These are phyloP conservation scores for Aspergillus ostianus DNA, from an alignment of 495 filamentous ascomycete species.

Conservation along the genomic window DNA sequence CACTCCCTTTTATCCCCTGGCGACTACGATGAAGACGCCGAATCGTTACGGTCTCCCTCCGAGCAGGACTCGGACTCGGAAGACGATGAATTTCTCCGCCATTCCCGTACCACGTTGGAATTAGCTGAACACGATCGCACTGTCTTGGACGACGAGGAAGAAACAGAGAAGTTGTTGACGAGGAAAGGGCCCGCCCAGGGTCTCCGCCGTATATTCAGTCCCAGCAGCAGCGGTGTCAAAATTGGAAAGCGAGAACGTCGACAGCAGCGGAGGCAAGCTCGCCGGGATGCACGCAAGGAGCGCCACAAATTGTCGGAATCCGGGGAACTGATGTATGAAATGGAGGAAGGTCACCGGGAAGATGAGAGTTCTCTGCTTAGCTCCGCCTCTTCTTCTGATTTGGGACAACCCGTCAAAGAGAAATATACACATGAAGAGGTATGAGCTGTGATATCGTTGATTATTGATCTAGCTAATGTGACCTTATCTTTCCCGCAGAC, in stretches of 20 bases:
- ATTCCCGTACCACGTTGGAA: constrained; percentile 67
- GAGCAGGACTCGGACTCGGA: constrained; percentile 77
- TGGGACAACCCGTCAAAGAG: constrained; percentile 32
- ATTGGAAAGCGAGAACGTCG: constrained; percentile 57
- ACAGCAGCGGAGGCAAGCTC: constrained; percentile 44
- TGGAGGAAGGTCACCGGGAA: constrained; percentile 77
- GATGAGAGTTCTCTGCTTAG: constrained; percentile 51
- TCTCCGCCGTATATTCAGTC: constrained; percentile 48
- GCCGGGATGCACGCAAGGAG: constrained; percentile 45
- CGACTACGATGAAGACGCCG: constrained; percentile 66
- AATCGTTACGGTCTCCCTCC: constrained; percentile 62
- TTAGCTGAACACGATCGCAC: constrained; percentile 67
- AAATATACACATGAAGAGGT: constrained; percentile 34
- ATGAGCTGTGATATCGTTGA: constrained; percentile 7
- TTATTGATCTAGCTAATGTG: constrained; percentile 12
- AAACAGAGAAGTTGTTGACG: constrained; percentile 73
- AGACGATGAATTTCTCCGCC: constrained; percentile 64
- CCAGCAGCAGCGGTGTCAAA: constrained; percentile 39
- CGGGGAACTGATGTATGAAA: constrained; percentile 79
- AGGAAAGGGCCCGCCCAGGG: constrained; percentile 49
- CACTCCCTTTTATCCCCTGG: constrained; percentile 59
- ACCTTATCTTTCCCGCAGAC: constrained; percentile 13
- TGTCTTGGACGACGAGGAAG: constrained; percentile 86
- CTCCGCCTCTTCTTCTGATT: constrained; percentile 43
- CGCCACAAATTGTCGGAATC: constrained; percentile 56